Evolutionary conservation across 192 early-diverging fungal species (phyloP), one percentile per base, ranked within the genome.

Genomic region (Pilobolus umbonatus): DNA sequence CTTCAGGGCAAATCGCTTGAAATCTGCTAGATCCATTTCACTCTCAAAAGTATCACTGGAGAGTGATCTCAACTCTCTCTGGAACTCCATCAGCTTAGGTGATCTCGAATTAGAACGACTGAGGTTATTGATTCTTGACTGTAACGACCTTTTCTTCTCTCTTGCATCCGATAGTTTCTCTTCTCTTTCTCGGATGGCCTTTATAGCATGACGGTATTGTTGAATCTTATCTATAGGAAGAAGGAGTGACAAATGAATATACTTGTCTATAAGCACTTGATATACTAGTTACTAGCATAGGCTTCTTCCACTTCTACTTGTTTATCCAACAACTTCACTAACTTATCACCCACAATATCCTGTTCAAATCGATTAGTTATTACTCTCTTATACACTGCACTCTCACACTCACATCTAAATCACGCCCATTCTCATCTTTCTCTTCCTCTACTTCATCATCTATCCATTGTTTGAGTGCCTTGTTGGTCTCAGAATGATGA

Each of bases 1-100:
- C 0, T 56, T 28, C 10, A 73, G 43, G 12, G 71, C 71, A 60
- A 73, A 61, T 17, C 71, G 51, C 45, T 73, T 73, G 21, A 73
- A 73, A 45, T 73, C 71, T 7, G 54, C 71, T 40, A 73, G 40
- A 26, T 67, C 71, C 42, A 61, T 52, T 30, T 73, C 71, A 31
- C 26, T 66, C 1, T 63, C 51, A 21, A 60, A 65, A 9, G 71
- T 67, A 29, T 73, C 71, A 38, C 57, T 46, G 2, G 53, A 60
- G 12, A 73, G 57, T 5, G 60, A 54, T 14, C 19, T 30, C 4
- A 73, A 51, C 39, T 73, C 71, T 25, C 60, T 54, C 21, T 73
- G 53, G 42, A 73, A 64, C 31, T 73, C 71, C 9, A 30, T 36
- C 15, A 64, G 7, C 34, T 73, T 73, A 29, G 65, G 49, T 0